Evolutionary conservation across 148 eudicot genomes (phyloP).

Genomic region (Camellia lanceoleosa): DNA sequence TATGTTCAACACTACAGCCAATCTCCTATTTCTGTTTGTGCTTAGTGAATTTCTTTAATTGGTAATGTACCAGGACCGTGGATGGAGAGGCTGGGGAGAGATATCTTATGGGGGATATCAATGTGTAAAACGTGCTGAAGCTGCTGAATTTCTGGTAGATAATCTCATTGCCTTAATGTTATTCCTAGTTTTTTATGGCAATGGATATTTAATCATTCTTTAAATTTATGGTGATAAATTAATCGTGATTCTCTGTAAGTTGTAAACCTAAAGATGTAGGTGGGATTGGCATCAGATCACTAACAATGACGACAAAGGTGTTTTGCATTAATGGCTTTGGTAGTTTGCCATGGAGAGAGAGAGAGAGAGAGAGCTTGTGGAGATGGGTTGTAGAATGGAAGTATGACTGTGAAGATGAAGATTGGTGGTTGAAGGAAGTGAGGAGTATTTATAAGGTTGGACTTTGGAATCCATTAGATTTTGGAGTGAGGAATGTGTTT

Average conservation of each 20-base stretch:
- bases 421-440: neutral
- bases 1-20: neutral
- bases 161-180: conserved; percentile 4
- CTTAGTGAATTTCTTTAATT: neutral
- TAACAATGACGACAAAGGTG: neutral
- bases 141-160: conserved; percentile 88
- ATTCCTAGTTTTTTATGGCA: conserved; percentile 1
- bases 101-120: conserved; percentile 91
- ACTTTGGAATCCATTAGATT: neutral
- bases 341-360: neutral
- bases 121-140: conserved; percentile 78
- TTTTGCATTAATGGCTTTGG: neutral
- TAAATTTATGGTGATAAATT: neutral
- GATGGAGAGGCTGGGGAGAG: conserved; percentile 99
- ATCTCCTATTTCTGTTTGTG: neutral
- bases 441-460: neutral
- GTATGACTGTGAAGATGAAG: neutral
- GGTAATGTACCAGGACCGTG: conserved; percentile 49
- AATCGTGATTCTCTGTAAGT: neutral
- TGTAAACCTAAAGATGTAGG: conserved; percentile 1
- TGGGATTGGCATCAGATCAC: neutral
- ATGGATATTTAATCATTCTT: neutral
- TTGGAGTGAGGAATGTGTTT: neutral
- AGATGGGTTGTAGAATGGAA: neutral
- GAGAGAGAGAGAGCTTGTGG: neutral